Percentiles rank a stretch among this genome's conserved stretches.
These are phyloP conservation scores for Phytophthora syringae DNA, from an alignment of 352 stramenopile genomes.

Conservation along the genomic window DNA sequence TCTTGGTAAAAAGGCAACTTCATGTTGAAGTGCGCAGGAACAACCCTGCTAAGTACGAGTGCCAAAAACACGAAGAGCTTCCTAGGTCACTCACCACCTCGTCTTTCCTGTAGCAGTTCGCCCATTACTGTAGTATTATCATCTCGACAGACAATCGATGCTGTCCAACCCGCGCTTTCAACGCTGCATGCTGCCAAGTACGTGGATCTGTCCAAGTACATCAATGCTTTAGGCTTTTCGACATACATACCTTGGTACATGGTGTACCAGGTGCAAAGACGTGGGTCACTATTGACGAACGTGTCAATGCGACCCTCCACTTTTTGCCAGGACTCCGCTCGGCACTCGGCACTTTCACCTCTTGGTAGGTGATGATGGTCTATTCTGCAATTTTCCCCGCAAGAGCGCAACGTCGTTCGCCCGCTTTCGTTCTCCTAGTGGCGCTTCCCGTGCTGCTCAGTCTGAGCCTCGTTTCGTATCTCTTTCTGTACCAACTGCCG, in stretches of 20 bases:
- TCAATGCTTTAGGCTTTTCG: neutral
- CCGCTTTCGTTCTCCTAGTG: conserved; percentile 30
- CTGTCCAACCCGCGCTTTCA: neutral
- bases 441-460: conserved; percentile 43
- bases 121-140: no score
- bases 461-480: conserved; percentile 49
- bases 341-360: conserved; percentile 17
- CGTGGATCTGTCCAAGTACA: neutral
- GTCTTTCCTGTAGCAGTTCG: neutral
- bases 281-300: neutral
- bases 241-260: neutral
- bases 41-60: neutral
- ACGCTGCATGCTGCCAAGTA: conserved; percentile 1
- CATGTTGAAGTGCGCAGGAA: neutral
- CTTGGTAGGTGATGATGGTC: conserved; percentile 50
- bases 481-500: conserved; percentile 44
- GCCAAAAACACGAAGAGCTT: neutral
- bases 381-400: conserved; percentile 39
- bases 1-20: no score
- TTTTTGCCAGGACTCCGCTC: neutral
- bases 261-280: conserved; percentile 11
- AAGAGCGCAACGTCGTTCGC: conserved; percentile 32
- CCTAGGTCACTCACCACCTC: neutral
- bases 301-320: conserved; percentile 8
- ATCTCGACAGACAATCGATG: conserved; percentile 8